Base-by-base conservation (phyloP, 78 protist species). In the Chrysochromulina parva region DNA sequence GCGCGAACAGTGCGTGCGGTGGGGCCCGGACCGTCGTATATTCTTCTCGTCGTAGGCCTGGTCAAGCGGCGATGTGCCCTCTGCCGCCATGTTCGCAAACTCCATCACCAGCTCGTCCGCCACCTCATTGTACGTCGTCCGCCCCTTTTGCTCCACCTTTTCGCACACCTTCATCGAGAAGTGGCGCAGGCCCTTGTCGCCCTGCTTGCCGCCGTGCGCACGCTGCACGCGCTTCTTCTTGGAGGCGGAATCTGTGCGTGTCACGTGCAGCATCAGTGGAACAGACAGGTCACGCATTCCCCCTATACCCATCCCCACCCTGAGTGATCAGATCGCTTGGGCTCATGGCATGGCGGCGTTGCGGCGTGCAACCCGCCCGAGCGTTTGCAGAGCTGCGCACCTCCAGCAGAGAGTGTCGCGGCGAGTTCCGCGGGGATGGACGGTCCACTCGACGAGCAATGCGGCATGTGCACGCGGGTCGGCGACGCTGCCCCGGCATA, bases 71-170 rank as follows among this genome's bases (percentile, higher is more conserved):
- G 71, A 65, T 3, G 17, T 6, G n/a, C 9, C 17, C 71, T 65
- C 71, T 17, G n/a, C 17, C 71, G 71, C 71, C 71, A 20, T 20
- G 10, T 69, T 28, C 16, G 7, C 50, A 0, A 54, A 19, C 24
- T 91, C 92, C 6, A 24, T 11, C 24, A 86, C 94, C 7, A 91
- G 90, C 81, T 81, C 84, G 22, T 62, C 90, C 1, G 94, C 81
- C 26, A 95, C 96, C 85, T 95, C 97, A 50, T 85, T 87, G 90
- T 95, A 94, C 3, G 94, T 93, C 3, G 97, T 95, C 5, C 22
- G 38, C 17, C 94, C 90, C 84, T 85, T 93, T 57, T 92, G 60
- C 90, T 85, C 48, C 65, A 95, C 96, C 76, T 94, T 94, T 16
- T 93, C 74, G 55, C 96, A 95, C 62, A 95, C 97, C 26, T 73